Conservation (phyloP, 805 yeast genomes). For the Jamesozyma piceae region DNA sequence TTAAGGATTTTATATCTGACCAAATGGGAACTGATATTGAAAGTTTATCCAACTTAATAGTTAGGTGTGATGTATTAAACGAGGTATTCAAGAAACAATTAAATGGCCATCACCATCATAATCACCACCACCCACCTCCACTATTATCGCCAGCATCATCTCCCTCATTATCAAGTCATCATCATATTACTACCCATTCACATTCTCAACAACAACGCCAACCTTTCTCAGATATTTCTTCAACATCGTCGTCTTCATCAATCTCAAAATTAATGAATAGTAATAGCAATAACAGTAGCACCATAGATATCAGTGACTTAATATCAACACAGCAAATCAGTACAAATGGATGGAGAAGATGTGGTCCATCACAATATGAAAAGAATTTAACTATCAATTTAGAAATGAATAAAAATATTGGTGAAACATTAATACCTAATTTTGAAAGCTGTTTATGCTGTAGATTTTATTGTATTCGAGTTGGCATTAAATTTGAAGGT, state of each 20-base stretch:
- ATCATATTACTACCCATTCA: neutral
- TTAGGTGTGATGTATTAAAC: conserved; percentile 13
- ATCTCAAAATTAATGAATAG: neutral
- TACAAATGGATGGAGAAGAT: conserved; percentile 15
- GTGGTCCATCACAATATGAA: conserved; percentile 27
- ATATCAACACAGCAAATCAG: neutral
- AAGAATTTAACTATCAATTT: conserved; percentile 34
- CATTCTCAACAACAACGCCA: conserved; percentile 1
- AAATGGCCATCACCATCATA: neutral
- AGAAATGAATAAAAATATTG: conserved; percentile 31
- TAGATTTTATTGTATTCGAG: conserved; percentile 46
- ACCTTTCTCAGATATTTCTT: neutral
- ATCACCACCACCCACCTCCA: neutral
- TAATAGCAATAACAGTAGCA: neutral
- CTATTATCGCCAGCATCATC: neutral
- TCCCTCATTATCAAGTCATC: neutral
- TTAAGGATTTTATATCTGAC: conserved; percentile 23
- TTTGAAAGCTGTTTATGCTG: conserved; percentile 58
- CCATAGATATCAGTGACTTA: neutral
- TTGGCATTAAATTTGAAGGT: conserved; percentile 37
- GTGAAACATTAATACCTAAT: conserved; percentile 46
- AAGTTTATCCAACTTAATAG: conserved; percentile 22
- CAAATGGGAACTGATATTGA: conserved; percentile 26
- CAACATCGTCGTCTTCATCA: neutral
- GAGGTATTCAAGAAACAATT: conserved; percentile 26